Conservation (phyloP, 768 basidiomycete genomes). For the Suillus placidus region DNA sequence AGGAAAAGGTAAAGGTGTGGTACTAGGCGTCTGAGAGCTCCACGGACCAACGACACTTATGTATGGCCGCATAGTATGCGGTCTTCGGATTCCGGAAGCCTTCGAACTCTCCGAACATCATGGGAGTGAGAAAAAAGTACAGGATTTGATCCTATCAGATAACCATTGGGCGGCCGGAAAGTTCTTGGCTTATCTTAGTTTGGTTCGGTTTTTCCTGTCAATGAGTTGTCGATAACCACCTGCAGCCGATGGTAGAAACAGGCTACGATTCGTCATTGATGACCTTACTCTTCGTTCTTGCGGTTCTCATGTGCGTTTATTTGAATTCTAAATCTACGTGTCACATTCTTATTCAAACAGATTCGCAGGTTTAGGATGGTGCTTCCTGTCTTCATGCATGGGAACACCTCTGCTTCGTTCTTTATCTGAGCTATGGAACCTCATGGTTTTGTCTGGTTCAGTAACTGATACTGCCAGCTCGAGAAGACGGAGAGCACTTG, state of each 20-base stretch:
- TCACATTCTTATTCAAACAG: conserved; percentile 30
- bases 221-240: background rate
- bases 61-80: background rate
- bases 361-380: conserved; percentile 59
- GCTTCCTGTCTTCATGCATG: conserved; percentile 68
- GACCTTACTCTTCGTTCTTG: conserved; percentile 49
- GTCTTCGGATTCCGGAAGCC: too few relatives aligned
- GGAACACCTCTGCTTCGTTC: conserved; percentile 50
- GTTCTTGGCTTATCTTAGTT: conserved; percentile 33
- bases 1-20: background rate
- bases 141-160: background rate
- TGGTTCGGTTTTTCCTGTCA: background rate
- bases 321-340: background rate
- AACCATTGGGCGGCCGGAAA: conserved; percentile 10
- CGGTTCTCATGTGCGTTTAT: conserved; percentile 46
- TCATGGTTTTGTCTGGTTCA: conserved; percentile 43
- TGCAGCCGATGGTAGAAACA: conserved; percentile 18
- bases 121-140: conserved; percentile 17
- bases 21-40: background rate
- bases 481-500: conserved; percentile 41
- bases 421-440: conserved; percentile 53
- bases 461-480: conserved; percentile 24
- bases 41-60: background rate
- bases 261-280: conserved; percentile 36
- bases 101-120: too few relatives aligned